Conservation (phyloP, 306 rosid genomes). For the Delonix regia region DNA sequence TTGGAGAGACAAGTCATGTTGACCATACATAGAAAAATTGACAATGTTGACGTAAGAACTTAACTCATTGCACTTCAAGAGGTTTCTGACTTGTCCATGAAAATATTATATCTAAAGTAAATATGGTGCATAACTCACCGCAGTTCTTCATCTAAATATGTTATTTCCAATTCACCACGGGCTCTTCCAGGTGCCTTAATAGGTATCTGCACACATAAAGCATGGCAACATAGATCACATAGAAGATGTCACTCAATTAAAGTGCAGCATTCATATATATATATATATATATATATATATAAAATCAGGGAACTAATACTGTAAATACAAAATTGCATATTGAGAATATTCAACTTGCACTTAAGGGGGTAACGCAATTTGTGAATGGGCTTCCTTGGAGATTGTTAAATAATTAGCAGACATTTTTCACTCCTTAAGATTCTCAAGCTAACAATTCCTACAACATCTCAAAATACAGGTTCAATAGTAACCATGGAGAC, state of each 20-base stretch:
- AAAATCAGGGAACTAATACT: neutral
- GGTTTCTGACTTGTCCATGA: slow-evolving; percentile 1
- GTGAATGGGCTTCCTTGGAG: slow-evolving; percentile 2
- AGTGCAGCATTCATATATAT: slow-evolving; percentile 9
- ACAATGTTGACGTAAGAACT: neutral
- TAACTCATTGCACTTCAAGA: neutral
- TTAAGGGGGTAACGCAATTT: neutral
- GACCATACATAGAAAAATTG: too few species aligned
- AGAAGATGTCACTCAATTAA: neutral
- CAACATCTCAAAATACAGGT: slow-evolving; percentile 13
- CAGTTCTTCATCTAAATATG: slow-evolving; percentile 85
- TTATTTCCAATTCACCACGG: slow-evolving; percentile 87
- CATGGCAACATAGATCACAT: slow-evolving; percentile 14
- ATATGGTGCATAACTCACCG: slow-evolving; percentile 56
- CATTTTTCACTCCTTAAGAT: slow-evolving; percentile 20
- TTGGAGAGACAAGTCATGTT: too few species aligned
- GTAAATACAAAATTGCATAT: neutral
- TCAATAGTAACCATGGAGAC: slow-evolving; percentile 16
- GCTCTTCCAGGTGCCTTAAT: slow-evolving; percentile 89
- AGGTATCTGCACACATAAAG: slow-evolving; percentile 56
- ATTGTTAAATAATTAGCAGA: slow-evolving; percentile 18
- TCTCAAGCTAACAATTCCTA: slow-evolving; percentile 12
- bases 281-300: too few species aligned
- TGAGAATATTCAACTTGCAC: neutral
- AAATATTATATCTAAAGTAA: slow-evolving; percentile 20